phyloP scores from a whole-genome alignment of 441 rosid species.

The Aleurites moluccanus region DNA sequence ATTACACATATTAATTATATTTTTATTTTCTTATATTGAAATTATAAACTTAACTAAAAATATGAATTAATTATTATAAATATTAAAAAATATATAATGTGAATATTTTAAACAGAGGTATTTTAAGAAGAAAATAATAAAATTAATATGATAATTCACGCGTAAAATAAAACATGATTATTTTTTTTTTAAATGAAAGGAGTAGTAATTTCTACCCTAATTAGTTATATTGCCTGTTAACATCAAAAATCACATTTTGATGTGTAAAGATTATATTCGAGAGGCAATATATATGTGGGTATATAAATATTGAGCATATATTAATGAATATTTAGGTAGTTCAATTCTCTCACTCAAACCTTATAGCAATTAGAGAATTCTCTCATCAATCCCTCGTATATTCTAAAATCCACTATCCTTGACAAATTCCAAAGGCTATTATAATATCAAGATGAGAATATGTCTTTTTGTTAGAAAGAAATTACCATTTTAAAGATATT shows the following conservation, averaged over 20 bases:
- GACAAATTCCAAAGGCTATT: constrained; percentile 23
- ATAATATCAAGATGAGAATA: constrained; percentile 7
- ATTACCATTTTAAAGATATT: constrained; percentile 1
- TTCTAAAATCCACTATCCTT: constrained; percentile 18
- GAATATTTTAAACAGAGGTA: no score
- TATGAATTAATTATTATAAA: no score
- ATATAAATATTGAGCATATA: no score
- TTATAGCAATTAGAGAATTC: neutral
- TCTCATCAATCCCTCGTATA: neutral
- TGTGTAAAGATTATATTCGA: neutral
- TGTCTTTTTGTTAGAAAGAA: neutral
- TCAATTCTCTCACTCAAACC: neutral
- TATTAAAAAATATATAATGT: no score
- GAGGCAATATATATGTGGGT: neutral
- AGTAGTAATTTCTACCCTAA: neutral
- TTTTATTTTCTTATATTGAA: no score
- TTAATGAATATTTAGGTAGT: neutral
- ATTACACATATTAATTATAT: no score
- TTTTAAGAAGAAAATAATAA: no score
- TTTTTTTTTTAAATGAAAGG: no score
- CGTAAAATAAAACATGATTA: no score
- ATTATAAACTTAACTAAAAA: no score
- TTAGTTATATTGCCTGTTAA: neutral
- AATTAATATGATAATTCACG: no score
- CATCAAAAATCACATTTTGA: neutral